Evolutionary conservation across 106 monocot species (phyloP), one percentile per base, ranked within the genome.

Genomic region (Apostasia ramifera): DNA sequence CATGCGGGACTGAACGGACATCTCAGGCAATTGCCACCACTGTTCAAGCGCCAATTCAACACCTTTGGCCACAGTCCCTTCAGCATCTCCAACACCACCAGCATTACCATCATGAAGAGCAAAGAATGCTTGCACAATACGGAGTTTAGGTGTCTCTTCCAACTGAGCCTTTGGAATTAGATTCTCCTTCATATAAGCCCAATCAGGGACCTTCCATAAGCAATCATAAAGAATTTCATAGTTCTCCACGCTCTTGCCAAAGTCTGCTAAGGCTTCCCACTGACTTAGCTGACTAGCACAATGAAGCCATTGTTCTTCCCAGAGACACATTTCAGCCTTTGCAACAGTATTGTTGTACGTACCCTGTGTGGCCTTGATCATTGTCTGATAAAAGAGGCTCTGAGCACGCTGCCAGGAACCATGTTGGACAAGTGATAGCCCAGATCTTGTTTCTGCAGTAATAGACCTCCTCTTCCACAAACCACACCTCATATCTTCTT

Each of bases 1-100:
- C 11, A 70, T 80, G 63, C 93, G 77, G 53, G 93, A 90, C 53
- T 87, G 85, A 53, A 98, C 83, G 61, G 93, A 90, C 81, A 90
- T 83, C 54, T 98, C 98, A 69, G 97, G 98, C 59, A 98, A 81
- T 53, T 93, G 98, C 98, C 98, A 98, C 98, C 98, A 98, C 47
- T 93, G 93, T 70, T 98, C 98, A 44, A 98, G 71, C 41, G 98
- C 85, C 64, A 98, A 75, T 67, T 98, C 98, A 77, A 98, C 85
- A 66, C 98, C 98, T 87, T 93, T 93, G 15, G 76, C 74, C 11
- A 98, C 80, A 75, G 83, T 70, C 73, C 85, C 92, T 65, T 92
- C 97, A 75, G 97, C 92, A 65, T 97, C 98, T 7, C 79, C 83
- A 61, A 81, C 81, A 67, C 90, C 85, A 81, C 77, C 88, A 5